A percentile compares a stretch with the other conserved stretches of the same genome.
phyloP scores from a whole-genome alignment of 768 basidiomycete genomes.

The Sporobolomyces phaffii region DNA sequence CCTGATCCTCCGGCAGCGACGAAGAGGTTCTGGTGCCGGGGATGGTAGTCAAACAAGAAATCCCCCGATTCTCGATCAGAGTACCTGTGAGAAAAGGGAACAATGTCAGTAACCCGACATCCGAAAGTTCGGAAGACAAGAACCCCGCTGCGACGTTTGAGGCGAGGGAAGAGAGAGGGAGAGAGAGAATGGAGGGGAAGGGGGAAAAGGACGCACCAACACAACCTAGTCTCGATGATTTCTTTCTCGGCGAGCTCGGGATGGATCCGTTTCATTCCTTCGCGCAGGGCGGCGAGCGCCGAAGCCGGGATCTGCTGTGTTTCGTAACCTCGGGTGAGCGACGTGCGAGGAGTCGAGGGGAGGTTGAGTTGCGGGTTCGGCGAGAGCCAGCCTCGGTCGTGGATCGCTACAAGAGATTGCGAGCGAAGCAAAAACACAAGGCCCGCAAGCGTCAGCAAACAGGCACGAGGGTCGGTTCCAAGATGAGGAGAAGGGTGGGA shows the following conservation, averaged over 20 bases:
- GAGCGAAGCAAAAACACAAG: too few relatives aligned
- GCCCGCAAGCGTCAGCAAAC: too few relatives aligned
- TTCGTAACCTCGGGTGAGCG: slow-evolving; percentile 33
- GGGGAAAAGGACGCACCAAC: slow-evolving; percentile 60
- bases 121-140: too few relatives aligned
- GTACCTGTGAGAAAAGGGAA: slow-evolving; percentile 57
- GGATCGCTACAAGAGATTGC: slow-evolving; percentile 56
- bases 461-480: too few relatives aligned
- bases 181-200: neutral
- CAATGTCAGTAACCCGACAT: neutral
- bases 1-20: slow-evolving; percentile 85
- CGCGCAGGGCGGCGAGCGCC: slow-evolving; percentile 54
- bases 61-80: slow-evolving; percentile 77
- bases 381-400: slow-evolving; percentile 63
- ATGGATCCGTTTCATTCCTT: slow-evolving; percentile 57
- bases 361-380: slow-evolving; percentile 46
- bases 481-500: neutral
- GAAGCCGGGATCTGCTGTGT: slow-evolving; percentile 54
- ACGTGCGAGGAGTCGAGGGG: slow-evolving; percentile 41
- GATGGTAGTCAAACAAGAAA: slow-evolving; percentile 78
- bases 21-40: slow-evolving; percentile 56
- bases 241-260: slow-evolving; percentile 71
- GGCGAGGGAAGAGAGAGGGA: too few relatives aligned
- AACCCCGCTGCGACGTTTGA: too few relatives aligned
- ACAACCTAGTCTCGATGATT: slow-evolving; percentile 68